phyloP scores from a whole-genome alignment of 2,329 filamentous ascomycete genomes.

The Fusarium keratoplasticum region DNA sequence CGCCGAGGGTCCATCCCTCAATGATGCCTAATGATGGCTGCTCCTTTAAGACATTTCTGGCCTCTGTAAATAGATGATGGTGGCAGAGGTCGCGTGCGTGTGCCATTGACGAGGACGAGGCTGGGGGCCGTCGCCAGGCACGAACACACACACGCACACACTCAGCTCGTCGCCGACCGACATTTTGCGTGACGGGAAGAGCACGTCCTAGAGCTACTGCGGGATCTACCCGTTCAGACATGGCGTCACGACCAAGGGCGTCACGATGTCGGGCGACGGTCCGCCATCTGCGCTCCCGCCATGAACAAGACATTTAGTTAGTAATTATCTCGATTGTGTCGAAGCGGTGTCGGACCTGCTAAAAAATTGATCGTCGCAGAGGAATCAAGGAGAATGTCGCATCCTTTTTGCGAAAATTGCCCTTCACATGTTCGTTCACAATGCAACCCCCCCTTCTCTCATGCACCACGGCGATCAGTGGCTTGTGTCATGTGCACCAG shows the following conservation, averaged over 20 bases:
- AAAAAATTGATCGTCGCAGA: neutral
- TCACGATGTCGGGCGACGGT: neutral
- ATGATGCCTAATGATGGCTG: neutral
- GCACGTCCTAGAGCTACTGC: neutral
- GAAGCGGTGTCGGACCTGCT: slow-evolving; percentile 9
- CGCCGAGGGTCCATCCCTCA: neutral
- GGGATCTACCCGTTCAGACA: neutral
- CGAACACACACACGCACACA: neutral
- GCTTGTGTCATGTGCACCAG: slow-evolving; percentile 27
- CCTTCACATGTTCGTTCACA: slow-evolving; percentile 28
- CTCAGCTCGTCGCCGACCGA: neutral
- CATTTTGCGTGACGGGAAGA: neutral
- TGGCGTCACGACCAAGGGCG: neutral
- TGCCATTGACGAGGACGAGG: slow-evolving; percentile 3
- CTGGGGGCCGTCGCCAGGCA: slow-evolving; percentile 26
- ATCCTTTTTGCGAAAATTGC: slow-evolving; percentile 20
- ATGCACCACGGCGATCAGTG: slow-evolving; percentile 35
- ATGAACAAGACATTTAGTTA: neutral
- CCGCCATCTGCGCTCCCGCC: neutral
- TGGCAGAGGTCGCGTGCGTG: slow-evolving; percentile 23
- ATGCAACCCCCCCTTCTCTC: slow-evolving; percentile 17
- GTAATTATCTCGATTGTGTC: neutral
- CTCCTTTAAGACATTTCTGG: neutral
- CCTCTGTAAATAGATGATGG: slow-evolving; percentile 10
- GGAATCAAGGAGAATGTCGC: slow-evolving; percentile 1